phyloP scores from a whole-genome alignment of 805 yeast genomes.

The Ogataea saltuana region DNA sequence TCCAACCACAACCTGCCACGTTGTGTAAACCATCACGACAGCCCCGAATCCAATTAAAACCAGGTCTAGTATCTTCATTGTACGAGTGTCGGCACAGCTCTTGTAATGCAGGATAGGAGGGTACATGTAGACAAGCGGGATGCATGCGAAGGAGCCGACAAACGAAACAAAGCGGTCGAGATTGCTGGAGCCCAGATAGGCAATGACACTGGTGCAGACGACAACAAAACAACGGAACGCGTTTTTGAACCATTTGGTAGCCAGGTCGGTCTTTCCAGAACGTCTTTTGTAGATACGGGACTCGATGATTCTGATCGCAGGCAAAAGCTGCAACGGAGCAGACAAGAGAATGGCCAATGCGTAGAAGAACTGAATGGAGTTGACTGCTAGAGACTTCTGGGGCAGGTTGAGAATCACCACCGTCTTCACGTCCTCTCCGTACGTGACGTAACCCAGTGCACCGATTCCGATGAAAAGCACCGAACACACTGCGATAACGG shows the following conservation, averaged over 20 bases:
- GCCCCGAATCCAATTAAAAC: slow-evolving; percentile 56
- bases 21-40: slow-evolving; percentile 64
- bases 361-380: slow-evolving; percentile 67
- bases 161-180: slow-evolving; percentile 75
- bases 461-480: slow-evolving; percentile 64
- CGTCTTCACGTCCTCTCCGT: slow-evolving; percentile 62
- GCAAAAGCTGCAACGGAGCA: slow-evolving; percentile 79
- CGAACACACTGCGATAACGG: slow-evolving; percentile 65
- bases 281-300: slow-evolving; percentile 54
- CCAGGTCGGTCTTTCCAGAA: slow-evolving; percentile 57
- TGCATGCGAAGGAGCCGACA: slow-evolving; percentile 83
- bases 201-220: slow-evolving; percentile 52
- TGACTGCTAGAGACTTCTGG: slow-evolving; percentile 60
- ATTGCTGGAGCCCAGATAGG: slow-evolving; percentile 67
- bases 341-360: slow-evolving; percentile 74
- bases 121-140: slow-evolving; percentile 82
- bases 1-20: slow-evolving; percentile 51
- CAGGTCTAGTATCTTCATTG: slow-evolving; percentile 47
- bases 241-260: slow-evolving; percentile 69
- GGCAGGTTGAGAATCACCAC: slow-evolving; percentile 75
- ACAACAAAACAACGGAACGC: slow-evolving; percentile 56
- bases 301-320: slow-evolving; percentile 75
- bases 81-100: slow-evolving; percentile 44
- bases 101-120: slow-evolving; percentile 76
- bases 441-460: slow-evolving; percentile 66